These are phyloP conservation scores for Fusarium staphyleae DNA, from an alignment of 2,329 filamentous ascomycete genomes.

Conservation along the genomic window DNA sequence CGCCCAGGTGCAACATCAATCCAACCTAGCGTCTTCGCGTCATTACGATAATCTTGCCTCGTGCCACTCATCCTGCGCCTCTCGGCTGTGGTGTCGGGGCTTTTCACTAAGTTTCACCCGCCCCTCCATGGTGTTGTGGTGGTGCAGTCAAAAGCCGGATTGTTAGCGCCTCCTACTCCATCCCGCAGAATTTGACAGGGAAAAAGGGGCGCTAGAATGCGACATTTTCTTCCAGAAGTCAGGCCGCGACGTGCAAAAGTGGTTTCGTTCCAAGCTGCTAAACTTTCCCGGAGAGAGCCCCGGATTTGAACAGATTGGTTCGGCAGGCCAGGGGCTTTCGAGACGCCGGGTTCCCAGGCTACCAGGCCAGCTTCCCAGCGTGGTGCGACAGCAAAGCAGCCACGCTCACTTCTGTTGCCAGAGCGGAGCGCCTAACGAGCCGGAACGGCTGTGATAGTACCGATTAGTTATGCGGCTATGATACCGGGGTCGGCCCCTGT, in stretches of 20 bases:
- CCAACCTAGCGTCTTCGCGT: neutral
- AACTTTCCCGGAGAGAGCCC: constrained; percentile 7
- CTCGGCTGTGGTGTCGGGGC: constrained; percentile 6
- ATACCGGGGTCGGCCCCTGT: constrained; percentile 15
- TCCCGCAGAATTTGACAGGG: constrained; percentile 21
- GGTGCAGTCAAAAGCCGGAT: constrained; percentile 4
- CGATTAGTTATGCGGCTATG: neutral
- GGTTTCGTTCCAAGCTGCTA: neutral
- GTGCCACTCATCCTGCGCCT: constrained; percentile 9
- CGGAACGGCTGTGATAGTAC: constrained; percentile 18
- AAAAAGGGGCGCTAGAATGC: constrained; percentile 21
- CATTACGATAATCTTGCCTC: neutral
- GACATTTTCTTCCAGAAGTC: constrained; percentile 33
- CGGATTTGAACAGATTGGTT: constrained; percentile 15
- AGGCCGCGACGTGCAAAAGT: constrained; percentile 7
- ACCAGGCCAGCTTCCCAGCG: constrained; percentile 8
- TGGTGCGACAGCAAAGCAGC: constrained; percentile 31
- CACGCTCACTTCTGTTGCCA: constrained; percentile 12
- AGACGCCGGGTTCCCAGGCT: constrained; percentile 7
- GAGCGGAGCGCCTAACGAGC: constrained; percentile 2
- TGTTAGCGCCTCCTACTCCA: constrained; percentile 18
- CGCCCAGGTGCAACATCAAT: constrained; percentile 1
- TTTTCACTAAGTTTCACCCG: constrained; percentile 4
- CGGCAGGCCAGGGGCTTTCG: constrained; percentile 10
- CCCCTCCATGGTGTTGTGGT: constrained; percentile 7